Conservation (phyloP, 139 green algal species). For the Haematococcus lacustris region DNA sequence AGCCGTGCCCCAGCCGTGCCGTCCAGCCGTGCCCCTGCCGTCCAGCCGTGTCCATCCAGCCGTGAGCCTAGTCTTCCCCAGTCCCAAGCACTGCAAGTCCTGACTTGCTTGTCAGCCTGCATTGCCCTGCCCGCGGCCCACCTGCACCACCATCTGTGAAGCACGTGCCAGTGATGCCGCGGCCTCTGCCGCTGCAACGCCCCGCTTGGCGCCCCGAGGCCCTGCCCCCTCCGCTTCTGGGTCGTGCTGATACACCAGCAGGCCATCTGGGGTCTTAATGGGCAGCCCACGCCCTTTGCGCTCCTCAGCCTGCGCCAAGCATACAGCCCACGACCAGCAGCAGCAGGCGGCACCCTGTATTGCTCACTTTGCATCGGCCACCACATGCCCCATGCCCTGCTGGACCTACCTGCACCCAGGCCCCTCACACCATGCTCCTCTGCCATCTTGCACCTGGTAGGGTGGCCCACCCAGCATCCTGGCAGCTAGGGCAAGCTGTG, state of each 20-base stretch:
- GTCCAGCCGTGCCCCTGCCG: too few species aligned
- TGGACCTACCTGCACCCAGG: neutral
- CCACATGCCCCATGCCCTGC: neutral
- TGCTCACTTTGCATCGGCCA: neutral
- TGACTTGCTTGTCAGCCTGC: neutral
- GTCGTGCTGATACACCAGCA: slow-evolving; percentile 34
- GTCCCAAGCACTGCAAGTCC: neutral
- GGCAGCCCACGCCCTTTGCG: slow-evolving; percentile 28
- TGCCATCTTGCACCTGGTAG: slow-evolving; percentile 1
- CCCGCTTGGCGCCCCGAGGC: neutral
- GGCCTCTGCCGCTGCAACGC: neutral
- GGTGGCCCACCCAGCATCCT: too few species aligned
- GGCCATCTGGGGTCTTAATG: slow-evolving; percentile 43
- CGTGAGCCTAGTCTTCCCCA: too few species aligned
- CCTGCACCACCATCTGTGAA: neutral
- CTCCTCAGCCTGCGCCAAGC: neutral
- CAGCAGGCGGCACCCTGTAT: neutral
- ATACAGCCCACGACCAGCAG: neutral
- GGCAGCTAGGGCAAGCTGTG: too few species aligned
- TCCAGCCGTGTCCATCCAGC: too few species aligned
- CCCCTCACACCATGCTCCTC: neutral
- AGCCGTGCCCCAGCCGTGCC: too few species aligned
- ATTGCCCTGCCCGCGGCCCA: neutral
- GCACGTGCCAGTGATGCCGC: neutral
- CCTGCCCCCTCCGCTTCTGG: neutral